Evolutionary conservation across 768 basidiomycete genomes (phyloP).

Genomic region (Mycena venus): DNA sequence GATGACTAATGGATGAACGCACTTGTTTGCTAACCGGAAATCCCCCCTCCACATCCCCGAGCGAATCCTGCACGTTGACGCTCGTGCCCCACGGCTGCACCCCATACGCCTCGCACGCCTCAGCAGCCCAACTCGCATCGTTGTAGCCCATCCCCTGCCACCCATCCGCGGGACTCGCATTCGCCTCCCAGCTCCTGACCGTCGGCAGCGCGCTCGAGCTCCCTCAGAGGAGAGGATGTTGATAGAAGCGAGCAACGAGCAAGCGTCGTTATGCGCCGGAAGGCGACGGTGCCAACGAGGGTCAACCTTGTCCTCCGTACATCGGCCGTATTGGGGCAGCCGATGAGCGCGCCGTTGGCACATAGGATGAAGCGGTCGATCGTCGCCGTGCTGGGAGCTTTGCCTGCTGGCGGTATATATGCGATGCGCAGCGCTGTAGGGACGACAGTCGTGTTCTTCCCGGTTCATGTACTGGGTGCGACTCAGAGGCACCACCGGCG

Average conservation of each 20-base stretch:
- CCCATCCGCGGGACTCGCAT: conserved; percentile 13
- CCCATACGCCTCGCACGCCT: conserved; percentile 37
- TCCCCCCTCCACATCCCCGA: conserved; percentile 43
- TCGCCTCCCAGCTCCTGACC: conserved; percentile 37
- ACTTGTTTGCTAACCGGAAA: conserved; percentile 31
- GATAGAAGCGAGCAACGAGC: conserved; percentile 35
- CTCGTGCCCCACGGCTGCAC: conserved; percentile 39
- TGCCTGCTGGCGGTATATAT: conserved; percentile 38
- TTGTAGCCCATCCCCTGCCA: conserved; percentile 37
- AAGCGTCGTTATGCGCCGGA: conserved; percentile 45
- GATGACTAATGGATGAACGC: background rate
- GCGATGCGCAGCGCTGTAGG: conserved; percentile 42
- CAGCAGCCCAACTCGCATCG: conserved; percentile 39
- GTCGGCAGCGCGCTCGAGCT: conserved; percentile 32
- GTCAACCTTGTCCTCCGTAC: conserved; percentile 42
- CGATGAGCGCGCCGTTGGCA: conserved; percentile 42
- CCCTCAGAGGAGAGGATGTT: conserved; percentile 41
- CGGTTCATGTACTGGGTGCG: conserved; percentile 43
- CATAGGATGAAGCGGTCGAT: conserved; percentile 46
- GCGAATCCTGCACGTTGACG: conserved; percentile 37
- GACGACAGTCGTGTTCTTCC: conserved; percentile 38
- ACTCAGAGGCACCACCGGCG: conserved; percentile 36
- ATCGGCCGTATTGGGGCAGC: conserved; percentile 37
- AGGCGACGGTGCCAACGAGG: conserved; percentile 42
- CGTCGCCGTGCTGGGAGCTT: conserved; percentile 34